Percentiles rank a stretch among this genome's conserved stretches.
Evolutionary conservation across 129 eudicot species (phyloP).

Genomic region (Dittrichia graveolens): DNA sequence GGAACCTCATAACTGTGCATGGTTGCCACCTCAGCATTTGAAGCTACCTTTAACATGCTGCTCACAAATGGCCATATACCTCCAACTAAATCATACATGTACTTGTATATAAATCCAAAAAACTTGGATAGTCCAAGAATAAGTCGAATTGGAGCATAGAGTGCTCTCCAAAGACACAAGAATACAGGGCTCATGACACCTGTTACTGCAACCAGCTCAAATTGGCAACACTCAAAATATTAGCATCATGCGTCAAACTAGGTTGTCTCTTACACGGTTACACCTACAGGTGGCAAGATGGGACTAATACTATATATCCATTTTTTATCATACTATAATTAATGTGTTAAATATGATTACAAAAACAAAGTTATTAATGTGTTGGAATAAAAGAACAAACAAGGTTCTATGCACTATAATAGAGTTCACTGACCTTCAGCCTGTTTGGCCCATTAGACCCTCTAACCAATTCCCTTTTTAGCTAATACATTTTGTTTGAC

Average conservation of each 20-base stretch:
- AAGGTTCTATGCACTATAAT: not conserved
- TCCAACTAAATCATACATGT: conserved; percentile 44
- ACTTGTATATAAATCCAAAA: conserved; percentile 41
- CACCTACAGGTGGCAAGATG: not conserved
- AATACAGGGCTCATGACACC: conserved; percentile 64
- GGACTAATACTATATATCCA: not conserved
- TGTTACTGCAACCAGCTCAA: conserved; percentile 53
- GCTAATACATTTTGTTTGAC: conserved; percentile 2
- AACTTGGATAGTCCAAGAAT: conserved; percentile 51
- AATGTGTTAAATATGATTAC: not conserved
- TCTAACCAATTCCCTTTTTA: not conserved
- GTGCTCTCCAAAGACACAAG: conserved; percentile 57
- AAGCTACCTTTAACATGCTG: conserved; percentile 51
- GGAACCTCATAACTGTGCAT: conserved; percentile 64
- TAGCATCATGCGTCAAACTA: conserved; percentile 11
- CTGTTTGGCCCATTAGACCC: not conserved
- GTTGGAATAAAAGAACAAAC: not conserved
- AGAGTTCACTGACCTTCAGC: not conserved
- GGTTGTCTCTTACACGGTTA: not conserved
- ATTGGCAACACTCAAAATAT: conserved; percentile 2
- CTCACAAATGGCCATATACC: conserved; percentile 55
- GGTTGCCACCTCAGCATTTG: conserved; percentile 65
- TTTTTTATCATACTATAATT: not conserved
- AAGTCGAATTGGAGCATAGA: conserved; percentile 68
- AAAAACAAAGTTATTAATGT: not conserved